These are phyloP conservation scores for Candida multigemmis DNA, from an alignment of 805 yeast species.

Conservation along the genomic window DNA sequence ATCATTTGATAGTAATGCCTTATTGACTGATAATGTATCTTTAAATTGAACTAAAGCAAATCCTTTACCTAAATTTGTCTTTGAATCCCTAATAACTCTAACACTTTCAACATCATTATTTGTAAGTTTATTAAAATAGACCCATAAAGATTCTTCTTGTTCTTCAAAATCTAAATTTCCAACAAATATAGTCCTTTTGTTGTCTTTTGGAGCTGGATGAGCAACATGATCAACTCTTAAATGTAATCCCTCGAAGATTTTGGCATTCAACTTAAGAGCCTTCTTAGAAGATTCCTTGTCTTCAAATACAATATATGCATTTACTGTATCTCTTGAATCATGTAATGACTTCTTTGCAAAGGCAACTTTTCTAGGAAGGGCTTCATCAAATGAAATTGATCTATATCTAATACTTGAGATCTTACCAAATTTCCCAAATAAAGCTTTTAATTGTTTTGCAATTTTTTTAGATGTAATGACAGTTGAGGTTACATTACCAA, in stretches of 20 bases:
- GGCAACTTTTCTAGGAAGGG: constrained; percentile 87
- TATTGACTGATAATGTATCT: constrained; percentile 62
- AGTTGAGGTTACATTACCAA: constrained; percentile 70
- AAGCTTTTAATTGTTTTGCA: constrained; percentile 55
- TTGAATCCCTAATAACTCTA: constrained; percentile 82
- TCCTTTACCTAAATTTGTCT: constrained; percentile 94
- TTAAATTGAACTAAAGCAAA: constrained; percentile 91
- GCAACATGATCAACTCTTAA: constrained; percentile 88
- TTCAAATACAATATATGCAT: constrained; percentile 79
- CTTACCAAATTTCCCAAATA: constrained; percentile 44
- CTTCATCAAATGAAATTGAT: constrained; percentile 82
- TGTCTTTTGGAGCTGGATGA: constrained; percentile 81
- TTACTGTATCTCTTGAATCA: constrained; percentile 67
- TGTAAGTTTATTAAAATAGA: constrained; percentile 47
- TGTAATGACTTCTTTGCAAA: constrained; percentile 74
- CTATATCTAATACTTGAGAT: constrained; percentile 81
- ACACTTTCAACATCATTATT: constrained; percentile 69
- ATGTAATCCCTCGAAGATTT: constrained; percentile 62
- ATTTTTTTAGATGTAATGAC: constrained; percentile 57
- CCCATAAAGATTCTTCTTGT: constrained; percentile 83
- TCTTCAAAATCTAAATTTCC: constrained; percentile 94
- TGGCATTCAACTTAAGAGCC: constrained; percentile 53
- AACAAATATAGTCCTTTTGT: constrained; percentile 76
- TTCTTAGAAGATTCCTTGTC: constrained; percentile 40
- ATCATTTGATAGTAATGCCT: constrained; percentile 72